Percentiles rank a stretch among this genome's conserved stretches.
phyloP scores from a whole-genome alignment of 192 early-diverging fungal genomes.

The Chytriomyces confervae region DNA sequence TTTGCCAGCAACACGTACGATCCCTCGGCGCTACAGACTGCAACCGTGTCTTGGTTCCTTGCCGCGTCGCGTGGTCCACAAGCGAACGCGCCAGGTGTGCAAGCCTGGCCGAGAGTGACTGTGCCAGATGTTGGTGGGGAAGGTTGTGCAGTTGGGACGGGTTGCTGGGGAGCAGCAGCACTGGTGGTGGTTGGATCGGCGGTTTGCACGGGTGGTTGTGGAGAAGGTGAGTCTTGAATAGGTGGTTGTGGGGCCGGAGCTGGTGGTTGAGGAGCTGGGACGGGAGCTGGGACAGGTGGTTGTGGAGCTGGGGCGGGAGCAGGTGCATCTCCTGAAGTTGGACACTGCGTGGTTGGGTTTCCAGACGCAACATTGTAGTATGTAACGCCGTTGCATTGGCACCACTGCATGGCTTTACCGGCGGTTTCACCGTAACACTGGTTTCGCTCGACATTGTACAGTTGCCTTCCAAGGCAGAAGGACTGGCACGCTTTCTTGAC shows the following conservation, averaged over 20 bases:
- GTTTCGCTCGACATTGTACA: constrained; percentile 7
- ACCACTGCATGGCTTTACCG: constrained; percentile 4
- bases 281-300: neutral
- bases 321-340: neutral
- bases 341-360: constrained; percentile 3
- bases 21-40: too few relatives aligned
- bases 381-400: constrained; percentile 9
- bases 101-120: too few relatives aligned
- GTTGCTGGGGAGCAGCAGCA: too few relatives aligned
- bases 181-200: too few relatives aligned
- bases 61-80: too few relatives aligned
- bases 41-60: too few relatives aligned
- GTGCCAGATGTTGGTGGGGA: too few relatives aligned
- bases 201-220: too few relatives aligned
- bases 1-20: too few relatives aligned
- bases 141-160: too few relatives aligned
- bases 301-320: neutral
- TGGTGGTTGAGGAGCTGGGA: neutral
- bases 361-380: neutral
- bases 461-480: neutral
- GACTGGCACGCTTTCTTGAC: constrained; percentile 15
- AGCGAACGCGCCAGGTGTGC: too few relatives aligned
- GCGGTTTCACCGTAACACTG: neutral
- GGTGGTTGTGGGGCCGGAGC: neutral
- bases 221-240: neutral